A percentile compares a stretch with the other conserved stretches of the same genome.
Evolutionary conservation across 2,329 filamentous ascomycete species (phyloP).

Genomic region (Spiromastix sp.): DNA sequence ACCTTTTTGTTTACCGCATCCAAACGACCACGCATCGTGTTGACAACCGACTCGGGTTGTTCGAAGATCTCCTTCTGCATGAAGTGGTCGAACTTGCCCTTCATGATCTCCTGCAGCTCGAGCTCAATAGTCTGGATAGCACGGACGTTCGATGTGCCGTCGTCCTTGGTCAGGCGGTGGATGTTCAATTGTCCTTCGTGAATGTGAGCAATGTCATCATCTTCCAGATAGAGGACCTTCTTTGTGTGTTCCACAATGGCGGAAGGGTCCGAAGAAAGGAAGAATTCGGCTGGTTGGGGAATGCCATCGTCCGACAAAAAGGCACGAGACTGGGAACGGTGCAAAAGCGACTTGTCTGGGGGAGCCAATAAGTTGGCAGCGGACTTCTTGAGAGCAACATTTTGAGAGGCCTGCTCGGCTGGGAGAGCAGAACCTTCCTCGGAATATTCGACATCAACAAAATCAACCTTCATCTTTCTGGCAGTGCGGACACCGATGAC

Average conservation of each 20-base stretch:
- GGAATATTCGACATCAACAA: slow-evolving; percentile 95
- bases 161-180: slow-evolving; percentile 92
- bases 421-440: slow-evolving; percentile 82
- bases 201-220: slow-evolving; percentile 98
- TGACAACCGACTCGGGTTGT: slow-evolving; percentile 97
- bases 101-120: slow-evolving; percentile 99
- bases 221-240: slow-evolving; percentile 99
- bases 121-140: slow-evolving; percentile 98
- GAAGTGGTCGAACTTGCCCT: slow-evolving; percentile 99
- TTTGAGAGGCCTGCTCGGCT: slow-evolving; percentile 90
- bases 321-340: slow-evolving; percentile 95
- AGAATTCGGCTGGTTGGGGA: slow-evolving; percentile 97
- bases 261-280: slow-evolving; percentile 95
- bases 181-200: slow-evolving; percentile 99
- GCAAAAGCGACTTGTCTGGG: slow-evolving; percentile 93
- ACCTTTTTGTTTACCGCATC: slow-evolving; percentile 90
- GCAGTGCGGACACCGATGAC: slow-evolving; percentile 95
- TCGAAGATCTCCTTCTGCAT: slow-evolving; percentile 99
- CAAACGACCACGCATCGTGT: slow-evolving; percentile 98
- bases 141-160: slow-evolving; percentile 92
- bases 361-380: slow-evolving; percentile 67
- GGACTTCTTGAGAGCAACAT: slow-evolving; percentile 88
- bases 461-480: slow-evolving; percentile 99
- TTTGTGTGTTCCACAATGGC: slow-evolving; percentile 99
- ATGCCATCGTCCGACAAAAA: slow-evolving; percentile 98